These are phyloP conservation scores for Chaetomium globosum DNA, from an alignment of 2,329 filamentous ascomycete genomes.

Conservation along the genomic window DNA sequence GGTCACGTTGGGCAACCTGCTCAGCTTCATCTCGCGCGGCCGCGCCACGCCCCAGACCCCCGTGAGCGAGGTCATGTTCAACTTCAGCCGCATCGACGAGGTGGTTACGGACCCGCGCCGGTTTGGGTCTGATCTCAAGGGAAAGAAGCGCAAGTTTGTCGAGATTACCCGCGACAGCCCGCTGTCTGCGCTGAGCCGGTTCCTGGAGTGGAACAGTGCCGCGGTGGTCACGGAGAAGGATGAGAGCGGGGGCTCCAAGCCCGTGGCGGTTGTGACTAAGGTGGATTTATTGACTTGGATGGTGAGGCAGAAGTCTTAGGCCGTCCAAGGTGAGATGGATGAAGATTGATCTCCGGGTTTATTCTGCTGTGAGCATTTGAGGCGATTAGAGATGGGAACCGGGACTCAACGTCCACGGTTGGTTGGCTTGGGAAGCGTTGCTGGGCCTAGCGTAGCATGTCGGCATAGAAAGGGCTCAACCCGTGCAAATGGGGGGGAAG, in stretches of 20 bases:
- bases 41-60: slow-evolving; percentile 73
- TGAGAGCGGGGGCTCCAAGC: slow-evolving; percentile 65
- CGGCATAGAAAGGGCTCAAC: slow-evolving; percentile 34
- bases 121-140: slow-evolving; percentile 50
- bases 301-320: slow-evolving; percentile 63
- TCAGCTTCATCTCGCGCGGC: slow-evolving; percentile 84
- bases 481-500: slow-evolving; percentile 34
- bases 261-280: slow-evolving; percentile 91
- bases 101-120: slow-evolving; percentile 85
- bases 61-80: slow-evolving; percentile 92
- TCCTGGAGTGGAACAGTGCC: slow-evolving; percentile 97
- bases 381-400: slow-evolving; percentile 27
- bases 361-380: slow-evolving; percentile 14
- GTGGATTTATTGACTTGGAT: slow-evolving; percentile 93
- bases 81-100: slow-evolving; percentile 85
- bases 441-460: slow-evolving; percentile 12
- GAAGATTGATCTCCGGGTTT: slow-evolving; percentile 14
- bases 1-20: slow-evolving; percentile 90
- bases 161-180: slow-evolving; percentile 93
- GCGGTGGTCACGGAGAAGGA: slow-evolving; percentile 85
- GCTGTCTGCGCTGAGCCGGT: slow-evolving; percentile 79
- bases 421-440: slow-evolving; percentile 14
- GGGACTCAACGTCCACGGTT: slow-evolving; percentile 43
- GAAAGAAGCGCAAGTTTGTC: slow-evolving; percentile 73
- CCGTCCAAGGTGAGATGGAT: not conserved